A percentile compares a stretch with the other conserved stretches of the same genome.
Evolutionary conservation across 805 yeast species (phyloP).

Genomic region (Yamadazyma phyllophila): DNA sequence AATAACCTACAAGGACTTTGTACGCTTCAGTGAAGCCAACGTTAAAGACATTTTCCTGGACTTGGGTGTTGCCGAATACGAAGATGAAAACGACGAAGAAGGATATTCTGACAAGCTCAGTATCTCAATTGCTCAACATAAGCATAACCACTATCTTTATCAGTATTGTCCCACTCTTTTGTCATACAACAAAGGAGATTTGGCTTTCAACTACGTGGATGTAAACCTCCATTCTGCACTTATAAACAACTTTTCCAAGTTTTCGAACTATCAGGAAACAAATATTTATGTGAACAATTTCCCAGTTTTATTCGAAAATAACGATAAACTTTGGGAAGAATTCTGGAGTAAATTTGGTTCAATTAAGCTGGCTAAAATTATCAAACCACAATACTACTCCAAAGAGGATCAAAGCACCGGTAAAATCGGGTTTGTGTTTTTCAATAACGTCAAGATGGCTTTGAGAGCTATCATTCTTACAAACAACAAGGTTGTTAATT

Average conservation of each 20-base stretch:
- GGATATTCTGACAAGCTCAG: conserved; percentile 13
- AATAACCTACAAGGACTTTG: conserved; percentile 47
- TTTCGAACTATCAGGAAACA: conserved; percentile 54
- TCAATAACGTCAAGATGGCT: conserved; percentile 55
- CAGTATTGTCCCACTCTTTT: conserved; percentile 13
- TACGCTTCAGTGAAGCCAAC: conserved; percentile 15
- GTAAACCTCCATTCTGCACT: conserved; percentile 8
- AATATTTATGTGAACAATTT: conserved; percentile 70
- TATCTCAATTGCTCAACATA: conserved; percentile 35
- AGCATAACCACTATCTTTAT: conserved; percentile 31
- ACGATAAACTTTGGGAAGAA: conserved; percentile 40
- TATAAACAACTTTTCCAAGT: conserved; percentile 19
- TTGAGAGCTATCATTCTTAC: conserved; percentile 56
- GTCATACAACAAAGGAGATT: background rate
- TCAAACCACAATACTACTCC: conserved; percentile 39
- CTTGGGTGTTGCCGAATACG: background rate
- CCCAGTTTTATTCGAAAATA: conserved; percentile 54
- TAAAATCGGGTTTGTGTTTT: conserved; percentile 63
- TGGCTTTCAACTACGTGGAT: background rate
- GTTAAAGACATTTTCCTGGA: background rate
- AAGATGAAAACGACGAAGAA: background rate
- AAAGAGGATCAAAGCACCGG: conserved; percentile 19
- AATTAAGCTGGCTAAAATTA: conserved; percentile 41
- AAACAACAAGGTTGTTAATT: conserved; percentile 40
- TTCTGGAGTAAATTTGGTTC: conserved; percentile 42